Base-by-base conservation (phyloP, 345 rosid species). In the Moringa oleifera region DNA sequence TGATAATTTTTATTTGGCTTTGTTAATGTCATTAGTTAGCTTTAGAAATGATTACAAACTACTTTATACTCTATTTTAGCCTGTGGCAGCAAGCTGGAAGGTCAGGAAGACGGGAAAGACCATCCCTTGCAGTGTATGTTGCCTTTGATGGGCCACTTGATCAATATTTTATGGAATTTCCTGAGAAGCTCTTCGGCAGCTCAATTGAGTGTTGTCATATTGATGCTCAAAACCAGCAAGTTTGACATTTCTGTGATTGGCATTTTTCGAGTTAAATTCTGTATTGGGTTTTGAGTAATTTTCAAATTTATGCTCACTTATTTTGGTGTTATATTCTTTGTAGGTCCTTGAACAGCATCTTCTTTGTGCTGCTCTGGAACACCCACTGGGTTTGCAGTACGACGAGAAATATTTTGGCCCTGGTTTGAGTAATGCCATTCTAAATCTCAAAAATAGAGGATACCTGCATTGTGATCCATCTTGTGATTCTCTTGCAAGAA, bases 71-170 rank as follows among this genome's bases (percentile, higher is more conserved):
- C 60, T 58, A 41, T 67, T 57, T n/a, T 75, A 93, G 97, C 80
- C 79, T 90, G 66, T 88, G 96, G 97, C 98, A 93, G 75, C 97
- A 93, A 79, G 96, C 97, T 18, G 98, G 98, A 64, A 80, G 97
- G 77, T 90, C 97, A 66, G 98, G 98, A 60, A 80, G 97, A 74
- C 85, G 98, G 71, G 94, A 80, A 65, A 88, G 71, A 76, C 71
- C 86, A 45, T 93, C 98, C 66, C 91, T 93, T 58, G 91, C 94
- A 6, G 87, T 93, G 25, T 90, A 84, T 75, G 96, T 90, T 54
- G 97, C 92, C 66, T 93, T 86, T 69, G 86, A 72, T 23, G 82
- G 87, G 31, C 94, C 98, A 51, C 83, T 93, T 8, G 98, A 93
- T 73, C 98, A 93, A 61, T 90, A 90, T 74, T 93, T 86, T 68